Evolutionary conservation across 176 grass and related monocot genomes (phyloP).

Genomic region (Bothriochloa decipiens): DNA sequence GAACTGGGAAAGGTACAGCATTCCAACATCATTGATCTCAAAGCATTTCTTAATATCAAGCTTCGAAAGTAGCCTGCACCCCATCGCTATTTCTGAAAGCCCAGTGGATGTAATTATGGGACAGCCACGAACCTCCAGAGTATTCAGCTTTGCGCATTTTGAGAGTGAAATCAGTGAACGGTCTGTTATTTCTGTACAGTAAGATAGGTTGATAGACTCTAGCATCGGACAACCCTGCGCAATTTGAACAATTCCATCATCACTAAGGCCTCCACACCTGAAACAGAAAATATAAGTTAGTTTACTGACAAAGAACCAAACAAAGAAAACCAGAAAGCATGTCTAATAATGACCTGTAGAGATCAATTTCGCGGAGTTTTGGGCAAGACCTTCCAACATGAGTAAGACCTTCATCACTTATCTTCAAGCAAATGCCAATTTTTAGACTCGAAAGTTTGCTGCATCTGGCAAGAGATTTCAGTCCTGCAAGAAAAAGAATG

Average conservation of each 20-base stretch:
- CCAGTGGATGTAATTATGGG: conserved; percentile 50
- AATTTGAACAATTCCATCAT: conserved; percentile 63
- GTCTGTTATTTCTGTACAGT: conserved; percentile 80
- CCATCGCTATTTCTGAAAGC: no score
- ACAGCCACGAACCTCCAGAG: conserved; percentile 75
- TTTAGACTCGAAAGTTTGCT: conserved; percentile 74
- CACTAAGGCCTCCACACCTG: conserved; percentile 73
- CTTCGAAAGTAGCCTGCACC: no score
- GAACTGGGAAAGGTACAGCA: no score
- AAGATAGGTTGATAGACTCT: conserved; percentile 71
- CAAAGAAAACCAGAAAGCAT: neutral
- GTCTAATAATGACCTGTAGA: conserved; percentile 56
- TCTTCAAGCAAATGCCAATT: conserved; percentile 81
- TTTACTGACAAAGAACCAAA: neutral
- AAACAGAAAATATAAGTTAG: conserved; percentile 40
- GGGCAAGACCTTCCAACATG: conserved; percentile 65
- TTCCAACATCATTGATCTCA: no score
- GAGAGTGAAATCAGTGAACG: conserved; percentile 62
- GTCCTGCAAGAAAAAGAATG: neutral
- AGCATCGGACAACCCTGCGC: conserved; percentile 64
- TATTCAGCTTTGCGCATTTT: conserved; percentile 64
- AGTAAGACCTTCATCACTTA: conserved; percentile 73
- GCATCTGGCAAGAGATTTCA: conserved; percentile 69
- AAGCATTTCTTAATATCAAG: no score
- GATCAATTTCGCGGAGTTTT: conserved; percentile 74